Conservation (phyloP, 345 rosid genomes). For the Eutrema yunnanense region DNA sequence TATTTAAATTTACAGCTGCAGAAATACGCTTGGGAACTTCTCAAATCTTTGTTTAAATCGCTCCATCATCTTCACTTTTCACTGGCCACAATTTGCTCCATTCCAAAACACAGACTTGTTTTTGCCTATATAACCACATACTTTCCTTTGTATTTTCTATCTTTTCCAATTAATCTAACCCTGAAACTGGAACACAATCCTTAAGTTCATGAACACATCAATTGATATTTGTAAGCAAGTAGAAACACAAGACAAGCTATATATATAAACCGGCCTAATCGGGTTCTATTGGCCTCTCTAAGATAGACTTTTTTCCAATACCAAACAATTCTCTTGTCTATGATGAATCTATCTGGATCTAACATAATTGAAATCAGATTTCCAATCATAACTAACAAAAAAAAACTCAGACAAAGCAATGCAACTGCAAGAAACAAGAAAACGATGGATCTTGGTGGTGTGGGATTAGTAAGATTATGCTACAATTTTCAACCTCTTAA, state of each 20-base stretch:
- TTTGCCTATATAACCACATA: too few species aligned
- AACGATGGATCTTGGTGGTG: neutral
- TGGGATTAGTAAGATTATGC: too few species aligned
- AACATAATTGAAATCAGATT: neutral
- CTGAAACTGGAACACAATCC: neutral
- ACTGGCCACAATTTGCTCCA: too few species aligned
- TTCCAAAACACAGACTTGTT: neutral
- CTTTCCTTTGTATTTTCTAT: too few species aligned
- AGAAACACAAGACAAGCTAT: neutral
- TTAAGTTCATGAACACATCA: neutral
- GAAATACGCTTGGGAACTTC: too few species aligned
- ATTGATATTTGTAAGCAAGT: neutral
- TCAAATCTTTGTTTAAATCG: too few species aligned
- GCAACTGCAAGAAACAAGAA: neutral
- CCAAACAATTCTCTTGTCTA: neutral
- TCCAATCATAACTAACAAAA: neutral
- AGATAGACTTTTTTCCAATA: neutral
- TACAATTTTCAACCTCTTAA: too few species aligned
- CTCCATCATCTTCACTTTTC: too few species aligned
- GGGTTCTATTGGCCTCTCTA: neutral
- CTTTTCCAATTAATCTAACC: neutral
- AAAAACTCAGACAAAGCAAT: neutral
- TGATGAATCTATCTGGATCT: neutral
- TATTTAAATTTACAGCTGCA: too few species aligned
- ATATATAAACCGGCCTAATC: neutral